Evolutionary conservation across 2,329 filamentous ascomycete genomes (phyloP), one percentile per base, ranked within the genome.

Genomic region (Xylaria arbuscula): DNA sequence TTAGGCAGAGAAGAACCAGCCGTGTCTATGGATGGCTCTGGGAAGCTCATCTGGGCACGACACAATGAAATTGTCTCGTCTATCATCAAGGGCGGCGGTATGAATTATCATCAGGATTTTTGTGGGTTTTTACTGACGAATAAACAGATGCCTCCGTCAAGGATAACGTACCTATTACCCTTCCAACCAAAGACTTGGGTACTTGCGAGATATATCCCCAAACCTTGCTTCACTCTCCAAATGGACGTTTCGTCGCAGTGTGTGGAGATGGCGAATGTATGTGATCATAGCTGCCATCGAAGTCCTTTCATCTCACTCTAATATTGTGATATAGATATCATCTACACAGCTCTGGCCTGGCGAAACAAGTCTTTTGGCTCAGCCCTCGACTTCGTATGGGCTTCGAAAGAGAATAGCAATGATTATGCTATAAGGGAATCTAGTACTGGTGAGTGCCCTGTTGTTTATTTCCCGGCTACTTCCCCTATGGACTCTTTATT

Each of bases 341-440:
- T 98, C 76, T 98, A 98, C 84, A 98, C 96, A 34, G 94, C 96
- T 64, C 87, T 98, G 67, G 95, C 95, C 2, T 97, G 97, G 88
- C 90, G 96, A 79, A 98, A 99, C 83, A 98, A 98, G 84, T 94
- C 94, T 3, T 99, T 99, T 77, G 96, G 96, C 24, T 94, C 93
- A 48, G 96, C 95, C 7, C 84, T 98, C 61, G 96, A 99, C 82
- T 99, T 99, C 80, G 94, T 93, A 11, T 99, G 96, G 96, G 95
- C 92, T 0, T 93, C 93, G 53, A 98, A 97, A 82, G 95, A 98
- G 67, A 97, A 98, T 82, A 97, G 93, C 83, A 98, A 98, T 80
- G 96, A 99, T 80, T 98, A 97, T 78, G 96, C 96, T 47, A 98
- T 99, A 75, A 91, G 96, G 42, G 96, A 99, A 82, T 98, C 94